Conservation (phyloP, 2,329 filamentous ascomycete species). For the Magnaporthiopsis rhizophila region DNA sequence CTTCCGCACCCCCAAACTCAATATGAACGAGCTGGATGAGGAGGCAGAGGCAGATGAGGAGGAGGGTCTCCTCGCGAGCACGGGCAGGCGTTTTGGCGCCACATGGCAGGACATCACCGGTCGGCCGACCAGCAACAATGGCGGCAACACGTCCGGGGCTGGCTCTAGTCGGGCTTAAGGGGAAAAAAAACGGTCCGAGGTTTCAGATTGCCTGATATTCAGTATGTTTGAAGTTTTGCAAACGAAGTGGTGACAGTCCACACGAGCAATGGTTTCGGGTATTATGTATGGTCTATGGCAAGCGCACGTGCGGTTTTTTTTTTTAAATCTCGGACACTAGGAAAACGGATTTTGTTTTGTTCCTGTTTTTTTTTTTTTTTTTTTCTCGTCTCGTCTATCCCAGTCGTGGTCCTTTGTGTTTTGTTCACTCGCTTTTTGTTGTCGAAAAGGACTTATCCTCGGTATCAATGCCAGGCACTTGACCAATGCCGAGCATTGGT, state of each 20-base stretch:
- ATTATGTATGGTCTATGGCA: background rate
- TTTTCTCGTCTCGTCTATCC: background rate
- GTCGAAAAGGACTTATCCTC: background rate
- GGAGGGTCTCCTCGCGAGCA: conserved; percentile 80
- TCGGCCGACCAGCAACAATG: background rate
- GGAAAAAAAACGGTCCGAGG: background rate
- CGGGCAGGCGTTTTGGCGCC: conserved; percentile 71
- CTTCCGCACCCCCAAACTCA: conserved; percentile 70
- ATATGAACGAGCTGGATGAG: conserved; percentile 72
- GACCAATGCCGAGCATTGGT: background rate
- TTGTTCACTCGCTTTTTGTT: background rate
- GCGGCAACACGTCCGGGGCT: background rate
- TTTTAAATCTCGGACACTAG: background rate
- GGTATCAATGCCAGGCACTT: background rate
- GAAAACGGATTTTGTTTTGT: background rate
- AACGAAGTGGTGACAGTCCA: background rate
- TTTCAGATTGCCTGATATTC: background rate
- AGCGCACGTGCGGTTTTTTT: background rate
- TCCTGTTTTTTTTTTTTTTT: background rate
- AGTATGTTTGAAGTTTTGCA: background rate
- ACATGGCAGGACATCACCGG: conserved; percentile 86
- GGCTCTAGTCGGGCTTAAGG: background rate
- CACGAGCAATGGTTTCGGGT: background rate
- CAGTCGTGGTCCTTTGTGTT: background rate
- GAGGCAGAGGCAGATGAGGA: conserved; percentile 90